phyloP scores from a whole-genome alignment of 495 filamentous ascomycete species.

The Mytilinidion resinicola region DNA sequence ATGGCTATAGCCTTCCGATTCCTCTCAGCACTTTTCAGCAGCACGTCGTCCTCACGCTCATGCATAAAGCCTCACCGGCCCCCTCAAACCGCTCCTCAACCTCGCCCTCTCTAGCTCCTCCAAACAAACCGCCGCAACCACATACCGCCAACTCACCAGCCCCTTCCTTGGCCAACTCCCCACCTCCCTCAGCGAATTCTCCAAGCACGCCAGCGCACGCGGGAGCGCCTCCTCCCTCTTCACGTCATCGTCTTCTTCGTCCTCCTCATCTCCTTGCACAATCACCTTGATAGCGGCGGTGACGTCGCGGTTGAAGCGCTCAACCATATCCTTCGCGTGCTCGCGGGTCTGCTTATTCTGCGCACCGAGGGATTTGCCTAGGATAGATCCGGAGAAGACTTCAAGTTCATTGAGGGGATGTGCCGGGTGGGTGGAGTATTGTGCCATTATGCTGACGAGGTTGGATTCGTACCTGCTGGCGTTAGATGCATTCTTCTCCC shows the following conservation, averaged over 20 bases:
- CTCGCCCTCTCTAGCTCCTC: conserved; percentile 1
- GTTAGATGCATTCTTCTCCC: neutral
- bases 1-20: too few species aligned
- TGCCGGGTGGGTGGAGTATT: conserved; percentile 52
- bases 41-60: too few species aligned
- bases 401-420: conserved; percentile 63
- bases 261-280: conserved; percentile 30
- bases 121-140: conserved; percentile 13
- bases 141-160: conserved; percentile 15
- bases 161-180: conserved; percentile 19
- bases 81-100: too few species aligned
- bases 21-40: too few species aligned
- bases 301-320: conserved; percentile 52
- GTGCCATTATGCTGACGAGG: conserved; percentile 49
- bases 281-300: conserved; percentile 45
- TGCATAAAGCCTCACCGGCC: too few species aligned
- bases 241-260: conserved; percentile 24
- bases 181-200: conserved; percentile 33
- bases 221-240: conserved; percentile 39
- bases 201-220: conserved; percentile 46
- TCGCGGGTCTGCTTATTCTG: conserved; percentile 60
- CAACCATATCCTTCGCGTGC: conserved; percentile 51
- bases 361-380: conserved; percentile 52
- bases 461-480: conserved; percentile 58
- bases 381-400: conserved; percentile 66